phyloP scores from a whole-genome alignment of 2,329 filamentous ascomycete species.

The Fusarium miscanthi region DNA sequence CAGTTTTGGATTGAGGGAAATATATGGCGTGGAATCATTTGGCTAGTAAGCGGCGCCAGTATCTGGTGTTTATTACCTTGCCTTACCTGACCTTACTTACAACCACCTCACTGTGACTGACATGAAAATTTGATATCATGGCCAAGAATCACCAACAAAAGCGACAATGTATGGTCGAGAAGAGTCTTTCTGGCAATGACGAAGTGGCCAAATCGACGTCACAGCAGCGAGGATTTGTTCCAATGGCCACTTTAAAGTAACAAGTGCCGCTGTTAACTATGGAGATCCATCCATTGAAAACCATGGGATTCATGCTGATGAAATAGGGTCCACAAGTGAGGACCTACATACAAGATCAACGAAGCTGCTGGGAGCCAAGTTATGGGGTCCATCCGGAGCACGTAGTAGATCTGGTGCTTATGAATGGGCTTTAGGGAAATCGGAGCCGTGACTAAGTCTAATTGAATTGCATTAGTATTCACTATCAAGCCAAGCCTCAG shows the following conservation, averaged over 20 bases:
- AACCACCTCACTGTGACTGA: constrained; percentile 2
- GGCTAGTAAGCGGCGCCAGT: constrained; percentile 7
- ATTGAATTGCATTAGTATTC: background rate
- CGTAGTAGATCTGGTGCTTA: constrained; percentile 11
- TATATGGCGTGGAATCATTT: constrained; percentile 15
- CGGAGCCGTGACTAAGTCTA: background rate
- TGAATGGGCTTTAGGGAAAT: constrained; percentile 20
- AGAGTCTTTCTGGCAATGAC: constrained; percentile 19
- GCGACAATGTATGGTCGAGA: background rate
- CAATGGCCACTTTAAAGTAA: background rate
- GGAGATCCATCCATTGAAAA: constrained; percentile 14
- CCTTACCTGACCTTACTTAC: background rate
- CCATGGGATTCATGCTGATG: constrained; percentile 18
- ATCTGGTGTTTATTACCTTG: constrained; percentile 2
- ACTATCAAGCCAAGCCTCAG: constrained; percentile 12
- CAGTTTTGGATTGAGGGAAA: constrained; percentile 34
- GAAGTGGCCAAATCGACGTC: constrained; percentile 40
- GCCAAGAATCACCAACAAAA: constrained; percentile 12
- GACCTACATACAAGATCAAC: constrained; percentile 23
- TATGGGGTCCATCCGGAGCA: constrained; percentile 7
- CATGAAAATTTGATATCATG: constrained; percentile 1
- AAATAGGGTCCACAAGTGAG: constrained; percentile 25
- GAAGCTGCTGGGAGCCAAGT: constrained; percentile 10
- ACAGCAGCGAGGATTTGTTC: constrained; percentile 30
- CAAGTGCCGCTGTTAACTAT: constrained; percentile 26